Evolutionary conservation across 257 asterid genomes (phyloP), one percentile per base, ranked within the genome.

Genomic region (Vinca minor): DNA sequence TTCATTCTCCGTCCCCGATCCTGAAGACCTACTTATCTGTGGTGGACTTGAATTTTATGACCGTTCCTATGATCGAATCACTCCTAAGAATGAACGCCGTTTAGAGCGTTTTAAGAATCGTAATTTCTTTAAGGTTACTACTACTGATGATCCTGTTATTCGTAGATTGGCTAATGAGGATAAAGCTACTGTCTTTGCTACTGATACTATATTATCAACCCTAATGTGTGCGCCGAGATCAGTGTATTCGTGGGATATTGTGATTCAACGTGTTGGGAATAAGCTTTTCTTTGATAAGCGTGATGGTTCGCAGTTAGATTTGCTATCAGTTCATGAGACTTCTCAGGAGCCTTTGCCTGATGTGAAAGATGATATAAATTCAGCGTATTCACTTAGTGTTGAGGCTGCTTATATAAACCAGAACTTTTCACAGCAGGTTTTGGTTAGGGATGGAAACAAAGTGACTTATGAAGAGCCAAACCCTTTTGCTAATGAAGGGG

Each of bases 291-390:
- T 93, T 4, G 99, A 93, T 59, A 93, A 93, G 71, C 82, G 99
- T 23, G 99, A 93, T 67, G 97, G 96, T 3, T 89, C 97, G 0
- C 97, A 93, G 75, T 65, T 93, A 66, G 99, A 93, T 73, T 82
- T 89, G 70, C 84, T 93, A 5, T 71, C 99, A 29, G 99, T 93
- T 0, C 97, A 90, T 34, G 97, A 93, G 78, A 93, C 99, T 0
- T 85, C 96, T 0, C 99, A 93, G 72, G 99, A 93, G 61, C 95
- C 99, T 3, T 79, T 93, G 77, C 96, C 99, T 20, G 99, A 93
- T 74, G 73, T 72, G 18, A 93, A 93, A 81, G 99, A 93, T 4
- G 99, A 93, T 64, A 93, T 93, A 6, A 93, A 93, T 46, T 93
- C 99, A 1, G 85, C 88, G 4, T 84, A 87, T 65, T 87, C 97